These are phyloP conservation scores for Venturia asperata DNA, from an alignment of 2,329 filamentous ascomycete genomes.

Conservation along the genomic window DNA sequence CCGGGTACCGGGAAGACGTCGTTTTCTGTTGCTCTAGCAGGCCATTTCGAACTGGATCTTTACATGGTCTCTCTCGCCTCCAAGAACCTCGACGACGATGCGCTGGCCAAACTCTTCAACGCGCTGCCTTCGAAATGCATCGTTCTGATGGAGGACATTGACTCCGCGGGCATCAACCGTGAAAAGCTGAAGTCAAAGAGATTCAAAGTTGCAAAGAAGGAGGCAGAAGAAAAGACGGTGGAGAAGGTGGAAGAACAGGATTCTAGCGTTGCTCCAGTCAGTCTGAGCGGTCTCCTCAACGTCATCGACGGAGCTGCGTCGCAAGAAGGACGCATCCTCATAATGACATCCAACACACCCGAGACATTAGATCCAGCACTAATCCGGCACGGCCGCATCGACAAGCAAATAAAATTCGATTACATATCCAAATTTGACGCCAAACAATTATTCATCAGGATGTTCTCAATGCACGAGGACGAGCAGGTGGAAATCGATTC, in stretches of 20 bases:
- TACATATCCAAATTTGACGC: constrained; percentile 37
- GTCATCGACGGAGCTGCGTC: constrained; percentile 24
- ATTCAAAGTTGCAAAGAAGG: neutral
- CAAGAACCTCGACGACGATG: constrained; percentile 46
- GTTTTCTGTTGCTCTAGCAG: constrained; percentile 46
- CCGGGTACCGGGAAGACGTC: constrained; percentile 70
- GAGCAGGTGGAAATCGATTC: neutral
- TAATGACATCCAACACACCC: constrained; percentile 28
- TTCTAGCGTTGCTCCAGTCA: neutral
- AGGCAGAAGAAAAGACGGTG: neutral
- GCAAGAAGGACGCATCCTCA: constrained; percentile 25
- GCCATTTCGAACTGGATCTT: constrained; percentile 40
- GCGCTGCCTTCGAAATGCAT: constrained; percentile 63
- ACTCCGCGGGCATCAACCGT: constrained; percentile 29
- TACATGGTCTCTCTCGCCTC: constrained; percentile 38
- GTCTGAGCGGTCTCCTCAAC: constrained; percentile 25
- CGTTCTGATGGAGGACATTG: constrained; percentile 69
- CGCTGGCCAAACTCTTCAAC: constrained; percentile 60
- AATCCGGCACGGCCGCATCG: constrained; percentile 56
- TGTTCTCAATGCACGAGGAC: constrained; percentile 22
- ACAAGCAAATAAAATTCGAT: constrained; percentile 57
- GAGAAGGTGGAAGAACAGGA: neutral
- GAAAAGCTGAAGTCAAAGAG: constrained; percentile 8
- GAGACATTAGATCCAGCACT: constrained; percentile 25
- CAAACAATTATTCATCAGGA: constrained; percentile 35